phyloP scores from a whole-genome alignment of 768 basidiomycete species.

The Lactifluus piperatus region DNA sequence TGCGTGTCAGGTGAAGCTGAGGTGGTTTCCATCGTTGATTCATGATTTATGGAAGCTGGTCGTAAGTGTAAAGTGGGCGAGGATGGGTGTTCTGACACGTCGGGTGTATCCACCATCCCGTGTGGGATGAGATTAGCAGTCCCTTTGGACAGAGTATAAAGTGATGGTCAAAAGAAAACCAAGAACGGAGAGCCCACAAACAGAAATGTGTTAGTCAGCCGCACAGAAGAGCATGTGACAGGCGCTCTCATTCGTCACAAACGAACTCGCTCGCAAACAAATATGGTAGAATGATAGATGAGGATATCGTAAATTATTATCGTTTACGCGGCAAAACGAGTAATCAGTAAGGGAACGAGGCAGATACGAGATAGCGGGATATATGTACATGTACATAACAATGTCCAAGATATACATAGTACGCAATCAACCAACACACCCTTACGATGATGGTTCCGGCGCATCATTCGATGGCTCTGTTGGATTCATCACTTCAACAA shows the following conservation, averaged over 20 bases:
- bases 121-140: neutral
- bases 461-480: conserved; percentile 36
- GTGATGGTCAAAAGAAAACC: neutral
- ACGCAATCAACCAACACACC: conserved; percentile 5
- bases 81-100: neutral
- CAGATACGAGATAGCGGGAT: conserved; percentile 8
- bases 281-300: neutral
- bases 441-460: conserved; percentile 27
- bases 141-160: neutral
- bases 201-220: no score
- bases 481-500: conserved; percentile 43
- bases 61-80: neutral
- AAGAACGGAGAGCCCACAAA: no score
- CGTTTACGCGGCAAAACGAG: conserved; percentile 4
- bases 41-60: neutral
- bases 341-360: conserved; percentile 2
- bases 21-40: neutral
- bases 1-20: neutral
- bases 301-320: no score
- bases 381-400: conserved; percentile 19
- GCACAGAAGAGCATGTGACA: no score
- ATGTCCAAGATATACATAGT: conserved; percentile 15
- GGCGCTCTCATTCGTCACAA: no score
- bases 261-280: neutral
- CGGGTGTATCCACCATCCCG: conserved; percentile 1